These are phyloP conservation scores for Citrullus mucosospermus DNA, from an alignment of 306 rosid genomes.

Conservation along the genomic window DNA sequence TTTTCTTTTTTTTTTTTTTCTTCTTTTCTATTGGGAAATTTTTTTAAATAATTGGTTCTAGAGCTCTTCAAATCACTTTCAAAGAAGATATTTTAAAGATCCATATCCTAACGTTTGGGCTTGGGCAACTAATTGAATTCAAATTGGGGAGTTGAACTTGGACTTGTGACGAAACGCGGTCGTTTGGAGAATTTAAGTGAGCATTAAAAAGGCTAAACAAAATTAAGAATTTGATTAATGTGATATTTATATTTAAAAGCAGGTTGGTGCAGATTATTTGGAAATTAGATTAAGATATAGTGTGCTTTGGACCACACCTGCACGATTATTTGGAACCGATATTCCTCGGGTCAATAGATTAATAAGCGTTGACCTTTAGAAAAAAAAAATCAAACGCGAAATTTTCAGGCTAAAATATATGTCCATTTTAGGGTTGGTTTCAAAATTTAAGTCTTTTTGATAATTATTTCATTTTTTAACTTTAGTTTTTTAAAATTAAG, in stretches of 20 bases:
- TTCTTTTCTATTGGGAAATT: not conserved
- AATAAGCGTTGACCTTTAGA: not conserved
- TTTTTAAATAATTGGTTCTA: not conserved
- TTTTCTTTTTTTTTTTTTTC: no score
- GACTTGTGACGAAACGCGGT: not conserved
- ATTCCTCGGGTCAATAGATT: not conserved
- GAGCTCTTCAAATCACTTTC: not conserved
- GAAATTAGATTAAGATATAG: no score
- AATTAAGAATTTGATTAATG: not conserved
- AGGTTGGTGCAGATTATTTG: not conserved
- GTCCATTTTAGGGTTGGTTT: not conserved
- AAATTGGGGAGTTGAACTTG: not conserved
- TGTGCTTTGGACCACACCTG: no score
- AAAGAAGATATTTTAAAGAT: not conserved
- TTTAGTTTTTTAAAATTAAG: no score
- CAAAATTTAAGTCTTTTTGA: no score
- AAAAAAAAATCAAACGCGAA: not conserved
- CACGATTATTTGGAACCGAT: no score
- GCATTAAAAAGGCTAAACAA: not conserved
- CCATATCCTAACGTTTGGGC: not conserved
- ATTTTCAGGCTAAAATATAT: no score
- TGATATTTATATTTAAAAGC: not conserved
- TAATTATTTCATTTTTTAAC: no score
- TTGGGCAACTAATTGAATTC: not conserved
- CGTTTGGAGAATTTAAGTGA: not conserved